Evolutionary conservation across 2,329 filamentous ascomycete species (phyloP).

Genomic region (Penicillium sp.): DNA sequence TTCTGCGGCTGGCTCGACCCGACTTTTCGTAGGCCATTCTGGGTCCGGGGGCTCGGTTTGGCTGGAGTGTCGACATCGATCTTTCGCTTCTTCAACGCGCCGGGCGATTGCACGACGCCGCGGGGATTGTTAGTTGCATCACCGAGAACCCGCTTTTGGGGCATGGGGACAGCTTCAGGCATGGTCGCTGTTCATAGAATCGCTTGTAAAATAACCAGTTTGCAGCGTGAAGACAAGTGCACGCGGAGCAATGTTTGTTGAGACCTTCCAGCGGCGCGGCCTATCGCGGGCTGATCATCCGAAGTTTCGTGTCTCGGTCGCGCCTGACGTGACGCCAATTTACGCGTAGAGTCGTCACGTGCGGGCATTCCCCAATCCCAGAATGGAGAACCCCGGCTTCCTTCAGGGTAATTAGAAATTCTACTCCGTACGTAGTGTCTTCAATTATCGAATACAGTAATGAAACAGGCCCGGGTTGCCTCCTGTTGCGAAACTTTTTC

Average conservation of each 20-base stretch:
- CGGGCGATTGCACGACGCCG: constrained; percentile 62
- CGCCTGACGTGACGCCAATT: constrained; percentile 26
- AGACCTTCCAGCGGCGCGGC: constrained; percentile 15
- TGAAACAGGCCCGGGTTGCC: too few species aligned
- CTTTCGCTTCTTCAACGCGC: constrained; percentile 78
- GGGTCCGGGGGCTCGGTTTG: constrained; percentile 64
- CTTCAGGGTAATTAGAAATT: background rate
- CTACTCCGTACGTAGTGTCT: background rate
- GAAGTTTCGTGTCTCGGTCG: constrained; percentile 26
- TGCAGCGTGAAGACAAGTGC: background rate
- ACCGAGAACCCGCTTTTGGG: constrained; percentile 75
- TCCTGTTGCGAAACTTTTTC: too few species aligned
- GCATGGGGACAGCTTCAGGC: constrained; percentile 49
- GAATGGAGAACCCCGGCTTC: background rate
- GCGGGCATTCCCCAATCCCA: background rate
- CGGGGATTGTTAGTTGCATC: constrained; percentile 69
- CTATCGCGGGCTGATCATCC: constrained; percentile 18
- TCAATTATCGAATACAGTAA: too few species aligned
- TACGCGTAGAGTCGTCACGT: constrained; percentile 21
- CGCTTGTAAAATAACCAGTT: background rate
- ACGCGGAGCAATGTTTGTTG: background rate
- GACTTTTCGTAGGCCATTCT: constrained; percentile 62
- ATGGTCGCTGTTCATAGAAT: constrained; percentile 34
- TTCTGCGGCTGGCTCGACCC: constrained; percentile 75
- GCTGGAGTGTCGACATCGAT: constrained; percentile 62